Base-by-base conservation (phyloP, 441 rosid species). In the Theobroma grandiflorum region DNA sequence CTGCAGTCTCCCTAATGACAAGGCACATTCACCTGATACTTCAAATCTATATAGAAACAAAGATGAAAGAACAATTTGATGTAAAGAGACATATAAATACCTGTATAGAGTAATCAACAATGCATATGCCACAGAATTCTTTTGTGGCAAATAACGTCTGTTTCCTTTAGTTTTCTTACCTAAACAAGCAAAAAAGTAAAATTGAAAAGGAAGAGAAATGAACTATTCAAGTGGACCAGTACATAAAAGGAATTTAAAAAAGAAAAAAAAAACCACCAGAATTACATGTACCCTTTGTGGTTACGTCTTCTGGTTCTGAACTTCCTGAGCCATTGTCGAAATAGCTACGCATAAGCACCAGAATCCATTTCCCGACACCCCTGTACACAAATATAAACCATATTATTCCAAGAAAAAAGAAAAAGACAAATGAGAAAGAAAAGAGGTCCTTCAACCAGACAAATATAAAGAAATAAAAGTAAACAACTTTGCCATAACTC, bases 301-400 rank as follows among this genome's bases (percentile, higher is more conserved):
- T 76, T 79, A 84, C 59, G 76, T 86, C 90, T 85, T 93, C 96
- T 58, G 87, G 87, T 72, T 89, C 93, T 71, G 96, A 90, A 88
- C 59, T 53, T 62, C 75, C 86, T 45, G 86, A 82, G 65, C 76
- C 89, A 76, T 45, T 73, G 49, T 85, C 88, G 76, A 94, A 96
- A 83, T 87, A 90, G 75, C 91, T 93, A 82, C 90, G 86, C 92
- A 89, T 82, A 67, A 89, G 89, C 86, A 78, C 92, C 78, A 96
- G 64, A 83, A 93, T 88, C 99, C 96, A 96, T 80, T 94, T 93
- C 33, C 99, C 99, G 20, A 94, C 89, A 40, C 99, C 98, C 93
- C 98, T 96, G 69, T 35, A 77, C 75, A 78, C 53, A 59, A 74
- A 59, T 16, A 11, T 10, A 63, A 57, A 64, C 68, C 80, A 72